Evolutionary conservation across 495 filamentous ascomycete species (phyloP), one percentile per base, ranked within the genome.

Genomic region (Aspergillus carlsbadensis): DNA sequence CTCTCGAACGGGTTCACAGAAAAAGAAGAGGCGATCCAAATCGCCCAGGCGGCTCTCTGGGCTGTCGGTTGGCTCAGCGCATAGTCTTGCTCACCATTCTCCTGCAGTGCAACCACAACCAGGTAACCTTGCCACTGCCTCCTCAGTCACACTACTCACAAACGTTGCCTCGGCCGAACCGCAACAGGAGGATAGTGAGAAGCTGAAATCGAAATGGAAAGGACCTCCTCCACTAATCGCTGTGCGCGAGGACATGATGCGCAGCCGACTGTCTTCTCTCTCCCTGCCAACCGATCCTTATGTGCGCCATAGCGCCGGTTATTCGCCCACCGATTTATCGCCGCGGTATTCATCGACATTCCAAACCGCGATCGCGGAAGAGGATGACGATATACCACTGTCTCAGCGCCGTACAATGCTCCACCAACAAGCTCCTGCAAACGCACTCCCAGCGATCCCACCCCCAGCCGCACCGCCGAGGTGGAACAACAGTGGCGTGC

Each of bases 311-410:
- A 64, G 54, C 37, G 69, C 70, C 8, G 66, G 65, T 29, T 63
- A 66, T 17, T 72, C 71, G 8, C 49, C 67, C 18, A 46, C 57
- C 21, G 61, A 59, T 14, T 6, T 52, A 10, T 53, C 57, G 5
- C 39, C 54, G 14, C 46, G n/a, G 11, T 45, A 53, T 21, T 52
- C 1, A 29, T 52, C 49, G 51, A 67, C 17, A 42, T 59, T 59
- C 44, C 47, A n/a, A n/a, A n/a, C n/a, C n/a, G n/a, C 58, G 13
- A 51, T 50, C 37, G 63, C 18, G 56, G 65, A 76, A 49, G 80
- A 81, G 42, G 74, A 70, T 37, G 91, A 94, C 51, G 81, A 92
- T 65, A 79, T 93, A 56, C 85, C 89, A 0, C 85, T 96, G 15
- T 86, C 87, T 18, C 81, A 86, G 56, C 87, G 89, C 47, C 84